A percentile compares a stretch with the other conserved stretches of the same genome.
Conservation (phyloP, 108 stramenopile species). For the Cyclotella sp. region DNA sequence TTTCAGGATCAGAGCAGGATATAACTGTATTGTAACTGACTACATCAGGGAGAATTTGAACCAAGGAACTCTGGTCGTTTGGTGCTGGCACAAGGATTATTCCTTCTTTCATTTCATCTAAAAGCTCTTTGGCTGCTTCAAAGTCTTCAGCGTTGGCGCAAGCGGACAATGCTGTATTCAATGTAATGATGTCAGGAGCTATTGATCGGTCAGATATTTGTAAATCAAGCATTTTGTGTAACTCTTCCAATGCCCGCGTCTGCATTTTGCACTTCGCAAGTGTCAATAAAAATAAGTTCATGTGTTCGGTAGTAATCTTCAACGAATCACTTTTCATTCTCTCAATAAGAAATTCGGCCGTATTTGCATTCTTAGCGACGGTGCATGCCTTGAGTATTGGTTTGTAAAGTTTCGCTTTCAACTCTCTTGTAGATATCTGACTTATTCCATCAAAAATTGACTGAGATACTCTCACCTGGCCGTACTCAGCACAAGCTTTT, state of each 20-base stretch:
- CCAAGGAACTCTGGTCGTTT: not conserved
- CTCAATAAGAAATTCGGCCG: slow-evolving; percentile 41
- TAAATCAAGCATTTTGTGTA: slow-evolving; percentile 8
- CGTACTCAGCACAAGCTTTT: slow-evolving; percentile 49
- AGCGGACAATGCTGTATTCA: slow-evolving; percentile 59
- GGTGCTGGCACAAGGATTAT: not conserved
- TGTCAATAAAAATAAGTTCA: slow-evolving; percentile 21
- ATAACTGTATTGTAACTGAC: slow-evolving; percentile 45
- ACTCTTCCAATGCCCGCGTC: not conserved
- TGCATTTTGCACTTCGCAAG: slow-evolving; percentile 16
- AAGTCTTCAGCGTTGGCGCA: slow-evolving; percentile 63
- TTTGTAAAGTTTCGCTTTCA: slow-evolving; percentile 22
- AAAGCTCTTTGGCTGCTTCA: slow-evolving; percentile 49
- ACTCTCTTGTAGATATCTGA: not conserved
- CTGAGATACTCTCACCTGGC: slow-evolving; percentile 54
- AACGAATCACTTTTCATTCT: slow-evolving; percentile 43
- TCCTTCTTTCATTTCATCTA: slow-evolving; percentile 52
- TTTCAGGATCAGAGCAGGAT: slow-evolving; percentile 30
- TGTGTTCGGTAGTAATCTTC: slow-evolving; percentile 31
- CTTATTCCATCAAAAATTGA: slow-evolving; percentile 55
- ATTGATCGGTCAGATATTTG: slow-evolving; percentile 8
- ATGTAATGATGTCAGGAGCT: slow-evolving; percentile 55
- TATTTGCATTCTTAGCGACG: slow-evolving; percentile 40
- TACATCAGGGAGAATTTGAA: slow-evolving; percentile 32
- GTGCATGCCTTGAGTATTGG: slow-evolving; percentile 54